These are phyloP conservation scores for Plasmodium gallinaceum DNA, from an alignment of 169 alveolate species.

Conservation along the genomic window DNA sequence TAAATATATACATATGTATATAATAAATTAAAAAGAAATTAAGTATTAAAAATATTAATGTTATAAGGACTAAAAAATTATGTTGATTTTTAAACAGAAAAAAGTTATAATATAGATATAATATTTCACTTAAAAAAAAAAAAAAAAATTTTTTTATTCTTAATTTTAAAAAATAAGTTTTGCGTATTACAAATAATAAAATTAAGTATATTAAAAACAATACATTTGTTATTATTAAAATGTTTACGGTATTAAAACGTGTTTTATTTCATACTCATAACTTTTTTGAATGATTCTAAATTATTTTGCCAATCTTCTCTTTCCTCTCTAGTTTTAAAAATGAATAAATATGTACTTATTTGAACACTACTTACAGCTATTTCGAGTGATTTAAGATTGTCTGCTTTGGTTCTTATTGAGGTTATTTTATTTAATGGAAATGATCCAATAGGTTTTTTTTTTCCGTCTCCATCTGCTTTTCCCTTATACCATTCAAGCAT, in stretches of 20 bases:
- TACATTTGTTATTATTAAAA: too few species aligned
- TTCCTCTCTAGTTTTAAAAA: constrained; percentile 83
- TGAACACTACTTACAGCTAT: constrained; percentile 80
- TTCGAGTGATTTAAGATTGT: constrained; percentile 81
- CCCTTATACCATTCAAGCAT: constrained; percentile 83
- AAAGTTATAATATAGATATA: too few species aligned
- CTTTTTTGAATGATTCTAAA: constrained; percentile 80
- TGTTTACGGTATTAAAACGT: not conserved
- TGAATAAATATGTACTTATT: constrained; percentile 77
- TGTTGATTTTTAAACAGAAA: too few species aligned
- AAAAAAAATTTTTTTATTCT: too few species aligned
- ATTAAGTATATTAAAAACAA: too few species aligned
- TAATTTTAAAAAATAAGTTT: too few species aligned
- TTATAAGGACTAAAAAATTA: too few species aligned
- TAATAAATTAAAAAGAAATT: not conserved
- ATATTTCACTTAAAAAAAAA: too few species aligned
- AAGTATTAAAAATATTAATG: too few species aligned
- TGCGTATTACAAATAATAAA: too few species aligned
- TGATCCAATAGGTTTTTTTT: constrained; percentile 79
- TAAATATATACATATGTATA: not conserved
- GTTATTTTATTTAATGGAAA: constrained; percentile 78
- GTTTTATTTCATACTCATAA: constrained; percentile 59
- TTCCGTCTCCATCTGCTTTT: constrained; percentile 80
- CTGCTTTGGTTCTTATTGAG: constrained; percentile 82
- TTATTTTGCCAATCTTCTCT: constrained; percentile 85